Evolutionary conservation across 495 filamentous ascomycete genomes (phyloP).

Genomic region (Penicillium silybi): DNA sequence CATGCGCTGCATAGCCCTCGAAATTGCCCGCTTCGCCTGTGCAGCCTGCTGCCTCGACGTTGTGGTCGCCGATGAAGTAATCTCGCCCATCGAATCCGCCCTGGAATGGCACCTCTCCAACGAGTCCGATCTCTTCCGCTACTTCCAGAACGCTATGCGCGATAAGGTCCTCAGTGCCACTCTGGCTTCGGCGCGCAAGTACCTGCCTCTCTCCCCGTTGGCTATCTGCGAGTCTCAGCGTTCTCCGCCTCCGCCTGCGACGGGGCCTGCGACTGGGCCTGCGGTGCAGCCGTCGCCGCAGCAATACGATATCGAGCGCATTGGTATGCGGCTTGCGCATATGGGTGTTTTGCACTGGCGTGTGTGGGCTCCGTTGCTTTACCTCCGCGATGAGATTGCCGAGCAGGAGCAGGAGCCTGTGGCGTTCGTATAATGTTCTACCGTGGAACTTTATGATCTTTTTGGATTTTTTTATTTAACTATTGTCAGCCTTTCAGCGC

Average conservation of each 20-base stretch:
- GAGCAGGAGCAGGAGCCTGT: slow-evolving; percentile 16
- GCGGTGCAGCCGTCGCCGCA: slow-evolving; percentile 20
- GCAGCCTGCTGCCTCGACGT: slow-evolving; percentile 28
- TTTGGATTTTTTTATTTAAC: not conserved
- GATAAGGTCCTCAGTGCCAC: slow-evolving; percentile 36
- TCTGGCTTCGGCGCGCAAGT: slow-evolving; percentile 29
- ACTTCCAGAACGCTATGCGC: slow-evolving; percentile 31
- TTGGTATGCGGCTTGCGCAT: slow-evolving; percentile 72
- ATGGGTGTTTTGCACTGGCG: slow-evolving; percentile 81
- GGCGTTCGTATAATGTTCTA: slow-evolving; percentile 13
- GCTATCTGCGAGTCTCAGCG: slow-evolving; percentile 47
- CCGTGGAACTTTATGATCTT: not conserved
- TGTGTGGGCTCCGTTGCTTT: slow-evolving; percentile 74
- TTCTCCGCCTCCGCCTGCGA: slow-evolving; percentile 18
- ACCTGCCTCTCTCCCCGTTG: slow-evolving; percentile 40
- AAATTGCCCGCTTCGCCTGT: slow-evolving; percentile 45
- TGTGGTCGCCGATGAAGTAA: slow-evolving; percentile 38
- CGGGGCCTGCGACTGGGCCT: not conserved
- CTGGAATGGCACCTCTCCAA: slow-evolving; percentile 38
- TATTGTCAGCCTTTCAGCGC: slow-evolving; percentile 35
- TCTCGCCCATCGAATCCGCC: slow-evolving; percentile 32
- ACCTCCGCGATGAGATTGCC: slow-evolving; percentile 41
- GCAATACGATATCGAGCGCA: slow-evolving; percentile 55
- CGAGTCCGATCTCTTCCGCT: slow-evolving; percentile 33
- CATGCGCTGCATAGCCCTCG: slow-evolving; percentile 38